Base-by-base conservation (phyloP, 1,284 basidiomycete genomes). In the Irpex sp. region DNA sequence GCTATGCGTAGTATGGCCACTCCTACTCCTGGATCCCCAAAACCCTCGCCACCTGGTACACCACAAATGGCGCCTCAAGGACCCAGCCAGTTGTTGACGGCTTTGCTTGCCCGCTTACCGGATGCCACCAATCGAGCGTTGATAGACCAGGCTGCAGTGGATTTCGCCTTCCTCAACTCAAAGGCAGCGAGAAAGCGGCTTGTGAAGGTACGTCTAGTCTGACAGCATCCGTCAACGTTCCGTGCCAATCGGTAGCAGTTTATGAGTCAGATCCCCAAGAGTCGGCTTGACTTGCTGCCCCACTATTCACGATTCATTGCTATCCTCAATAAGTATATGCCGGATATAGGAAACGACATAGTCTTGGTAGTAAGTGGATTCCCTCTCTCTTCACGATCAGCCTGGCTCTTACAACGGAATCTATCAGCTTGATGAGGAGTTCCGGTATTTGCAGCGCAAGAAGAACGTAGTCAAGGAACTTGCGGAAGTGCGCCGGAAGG, bases 131-230 rank as follows among this genome's bases (percentile, higher is more conserved):
- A 97, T 72, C 86, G 93, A n/a, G 85, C 88, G 3, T 78, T 95
- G 70, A 93, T 99, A 62, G 97, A 99, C 73, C 93, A 96, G 74
- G 90, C 92, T 17, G 95, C 96, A 0, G 87, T 98, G 43, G 97
- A 99, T 67, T 98, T 99, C 75, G 94, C 95, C 0, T 95, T 96
- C 72, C 79, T 98, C 63, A 98, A 98, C 73, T 96, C 94, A 51
- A 98, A 98, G 75, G 94, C 95, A 9, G 93, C 95, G 1, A 82
- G 97, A 65, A 96, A 95, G 71, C 82, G 96, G 58, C 82, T 98
- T 31, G 83, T 94, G 68, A 95, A 89, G 82, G 94, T 93, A 67
- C 33, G 79, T 26, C 39, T 51, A 57, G 37, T 37, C 57, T 15
- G 37, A 9, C 33, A 17, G 9, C 13, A 5, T 8, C 26, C 15